A percentile compares a stretch with the other conserved stretches of the same genome.
These are phyloP conservation scores for Allomyces macrogynus DNA, from an alignment of 192 early-diverging fungal genomes.

Conservation along the genomic window DNA sequence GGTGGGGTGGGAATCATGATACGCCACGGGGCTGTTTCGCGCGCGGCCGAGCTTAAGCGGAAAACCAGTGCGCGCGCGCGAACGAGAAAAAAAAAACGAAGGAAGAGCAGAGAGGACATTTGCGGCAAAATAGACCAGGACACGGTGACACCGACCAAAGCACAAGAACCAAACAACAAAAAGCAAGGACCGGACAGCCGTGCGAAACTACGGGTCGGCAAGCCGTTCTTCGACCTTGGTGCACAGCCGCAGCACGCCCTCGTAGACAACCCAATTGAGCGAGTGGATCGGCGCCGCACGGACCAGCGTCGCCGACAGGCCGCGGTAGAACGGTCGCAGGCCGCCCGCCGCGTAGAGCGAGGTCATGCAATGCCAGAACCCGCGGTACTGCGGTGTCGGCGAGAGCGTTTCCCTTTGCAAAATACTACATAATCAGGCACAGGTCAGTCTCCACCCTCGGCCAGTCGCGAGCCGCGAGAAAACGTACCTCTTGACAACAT, in stretches of 20 bases:
- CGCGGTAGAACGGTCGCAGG: slow-evolving; percentile 42
- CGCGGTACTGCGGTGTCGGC: slow-evolving; percentile 18
- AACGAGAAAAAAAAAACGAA: too few relatives aligned
- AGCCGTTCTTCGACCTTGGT: not conserved
- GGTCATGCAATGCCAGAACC: slow-evolving; percentile 21
- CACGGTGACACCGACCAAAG: too few relatives aligned
- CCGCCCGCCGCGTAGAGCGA: slow-evolving; percentile 33
- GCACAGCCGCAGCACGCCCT: slow-evolving; percentile 19
- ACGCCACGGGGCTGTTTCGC: too few relatives aligned
- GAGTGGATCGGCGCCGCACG: slow-evolving; percentile 62
- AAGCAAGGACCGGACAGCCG: too few relatives aligned
- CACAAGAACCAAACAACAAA: too few relatives aligned
- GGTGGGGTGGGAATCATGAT: too few relatives aligned
- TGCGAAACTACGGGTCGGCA: too few relatives aligned
- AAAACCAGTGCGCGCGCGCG: too few relatives aligned
- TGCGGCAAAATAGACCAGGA: too few relatives aligned
- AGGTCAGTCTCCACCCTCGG: too few relatives aligned
- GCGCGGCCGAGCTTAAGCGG: too few relatives aligned
- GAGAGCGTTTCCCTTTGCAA: slow-evolving; percentile 51
- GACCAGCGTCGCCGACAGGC: slow-evolving; percentile 49
- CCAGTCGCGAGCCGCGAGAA: too few relatives aligned
- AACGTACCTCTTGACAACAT: slow-evolving; percentile 45
- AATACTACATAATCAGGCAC: slow-evolving; percentile 9
- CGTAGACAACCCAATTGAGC: slow-evolving; percentile 61
- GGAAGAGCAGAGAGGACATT: not conserved